phyloP scores from a whole-genome alignment of 2,329 filamentous ascomycete genomes.

The Xylariaceae sp. region DNA sequence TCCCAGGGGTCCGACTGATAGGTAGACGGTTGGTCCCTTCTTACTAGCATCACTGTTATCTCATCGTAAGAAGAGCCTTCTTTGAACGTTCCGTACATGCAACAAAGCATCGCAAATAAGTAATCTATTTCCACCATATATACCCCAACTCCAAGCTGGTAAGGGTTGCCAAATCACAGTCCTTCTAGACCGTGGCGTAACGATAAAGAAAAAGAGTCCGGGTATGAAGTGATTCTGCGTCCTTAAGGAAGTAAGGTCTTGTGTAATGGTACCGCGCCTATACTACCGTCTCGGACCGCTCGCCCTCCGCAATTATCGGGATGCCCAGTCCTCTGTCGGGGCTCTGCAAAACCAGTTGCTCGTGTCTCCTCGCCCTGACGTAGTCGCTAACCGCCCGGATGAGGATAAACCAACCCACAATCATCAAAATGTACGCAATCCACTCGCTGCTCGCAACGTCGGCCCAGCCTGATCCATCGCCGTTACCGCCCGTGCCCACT shows the following conservation, averaged over 20 bases:
- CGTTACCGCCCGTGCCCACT: constrained; percentile 41
- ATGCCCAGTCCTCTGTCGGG: constrained; percentile 82
- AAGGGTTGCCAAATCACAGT: not conserved
- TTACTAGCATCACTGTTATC: not conserved
- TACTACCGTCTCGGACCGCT: constrained; percentile 71
- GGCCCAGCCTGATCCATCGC: constrained; percentile 40
- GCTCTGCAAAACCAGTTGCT: constrained; percentile 87
- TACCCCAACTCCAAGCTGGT: constrained; percentile 12
- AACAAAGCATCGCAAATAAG: not conserved
- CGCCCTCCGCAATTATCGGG: constrained; percentile 80
- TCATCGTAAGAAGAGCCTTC: not conserved
- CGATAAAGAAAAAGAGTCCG: not conserved
- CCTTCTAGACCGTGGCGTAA: not conserved
- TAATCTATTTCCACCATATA: constrained; percentile 7
- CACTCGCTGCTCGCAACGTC: constrained; percentile 74
- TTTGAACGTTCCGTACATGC: not conserved
- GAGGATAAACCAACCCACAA: constrained; percentile 95
- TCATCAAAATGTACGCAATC: constrained; percentile 90
- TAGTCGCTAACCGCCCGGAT: constrained; percentile 93
- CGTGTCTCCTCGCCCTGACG: constrained; percentile 78
- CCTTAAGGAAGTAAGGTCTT: constrained; percentile 1
- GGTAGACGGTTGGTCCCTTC: not conserved
- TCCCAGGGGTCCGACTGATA: not conserved
- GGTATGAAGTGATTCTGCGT: too few species aligned
- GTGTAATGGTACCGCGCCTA: constrained; percentile 34